Evolutionary conservation across 225 moss, liverwort and hornwort species (phyloP).

Genomic region (Straminergon stramineum): DNA sequence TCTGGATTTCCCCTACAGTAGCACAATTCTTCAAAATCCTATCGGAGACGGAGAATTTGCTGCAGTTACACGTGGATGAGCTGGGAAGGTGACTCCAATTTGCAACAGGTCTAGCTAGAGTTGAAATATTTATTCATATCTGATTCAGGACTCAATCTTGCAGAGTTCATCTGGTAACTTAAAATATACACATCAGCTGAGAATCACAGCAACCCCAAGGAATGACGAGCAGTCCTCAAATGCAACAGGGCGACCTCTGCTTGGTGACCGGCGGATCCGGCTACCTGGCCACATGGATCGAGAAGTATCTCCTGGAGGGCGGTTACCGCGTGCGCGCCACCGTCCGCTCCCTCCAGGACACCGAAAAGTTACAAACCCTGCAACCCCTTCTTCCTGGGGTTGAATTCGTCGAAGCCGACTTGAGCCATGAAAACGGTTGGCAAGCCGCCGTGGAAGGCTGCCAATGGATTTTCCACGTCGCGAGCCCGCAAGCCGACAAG

Average conservation of each 20-base stretch:
- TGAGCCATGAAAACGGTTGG: constrained; percentile 1
- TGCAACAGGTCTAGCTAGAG: background rate
- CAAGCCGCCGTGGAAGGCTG: constrained; percentile 5
- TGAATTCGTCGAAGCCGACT: constrained; percentile 13
- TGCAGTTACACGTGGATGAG: background rate
- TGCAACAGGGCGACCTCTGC: constrained; percentile 14
- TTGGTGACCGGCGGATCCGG: constrained; percentile 19
- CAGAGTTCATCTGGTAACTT: background rate
- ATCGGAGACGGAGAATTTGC: background rate
- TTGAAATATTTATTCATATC: background rate
- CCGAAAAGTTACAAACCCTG: constrained; percentile 2
- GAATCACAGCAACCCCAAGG: background rate
- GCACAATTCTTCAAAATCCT: background rate
- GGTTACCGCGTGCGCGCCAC: constrained; percentile 15
- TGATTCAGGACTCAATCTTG: background rate
- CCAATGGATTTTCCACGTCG: constrained; percentile 24
- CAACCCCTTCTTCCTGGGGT: background rate
- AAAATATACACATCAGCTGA: background rate
- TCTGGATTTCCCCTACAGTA: background rate
- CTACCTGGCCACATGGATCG: constrained; percentile 18
- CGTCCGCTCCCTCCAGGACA: background rate
- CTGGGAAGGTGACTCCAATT: too few species aligned
- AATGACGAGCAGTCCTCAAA: background rate
- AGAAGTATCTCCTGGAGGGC: constrained; percentile 15
- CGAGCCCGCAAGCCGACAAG: constrained; percentile 10